phyloP scores from a whole-genome alignment of 768 basidiomycete genomes.

The Mycena polygramma region DNA sequence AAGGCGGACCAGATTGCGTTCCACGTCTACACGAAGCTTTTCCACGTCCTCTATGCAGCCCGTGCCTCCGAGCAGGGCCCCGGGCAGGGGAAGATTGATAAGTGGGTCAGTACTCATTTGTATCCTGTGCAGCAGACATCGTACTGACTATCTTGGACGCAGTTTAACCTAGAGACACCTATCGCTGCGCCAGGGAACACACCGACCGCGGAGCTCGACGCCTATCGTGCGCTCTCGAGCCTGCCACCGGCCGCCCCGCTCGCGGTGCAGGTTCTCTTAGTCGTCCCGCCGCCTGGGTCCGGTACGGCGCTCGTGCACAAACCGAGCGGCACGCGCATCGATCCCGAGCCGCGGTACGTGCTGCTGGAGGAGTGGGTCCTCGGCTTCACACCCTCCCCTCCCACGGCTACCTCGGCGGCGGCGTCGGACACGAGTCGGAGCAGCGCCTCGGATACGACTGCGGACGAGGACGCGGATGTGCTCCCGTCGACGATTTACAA shows the following conservation, averaged over 20 bases:
- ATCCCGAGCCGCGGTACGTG: slow-evolving; percentile 77
- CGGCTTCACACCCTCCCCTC: slow-evolving; percentile 51
- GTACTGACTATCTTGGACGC: slow-evolving; percentile 7
- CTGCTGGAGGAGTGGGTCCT: slow-evolving; percentile 82
- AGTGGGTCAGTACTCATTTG: slow-evolving; percentile 73
- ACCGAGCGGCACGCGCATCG: slow-evolving; percentile 71
- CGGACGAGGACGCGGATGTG: slow-evolving; percentile 53
- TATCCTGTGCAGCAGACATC: neutral
- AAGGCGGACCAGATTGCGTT: slow-evolving; percentile 91
- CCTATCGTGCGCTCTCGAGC: slow-evolving; percentile 71
- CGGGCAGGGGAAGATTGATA: slow-evolving; percentile 66
- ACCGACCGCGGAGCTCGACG: slow-evolving; percentile 69
- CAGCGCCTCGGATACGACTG: slow-evolving; percentile 3
- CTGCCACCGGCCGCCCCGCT: slow-evolving; percentile 43
- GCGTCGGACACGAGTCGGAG: slow-evolving; percentile 1
- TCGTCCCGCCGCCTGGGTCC: slow-evolving; percentile 74
- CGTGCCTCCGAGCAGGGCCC: slow-evolving; percentile 55
- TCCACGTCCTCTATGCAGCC: slow-evolving; percentile 80
- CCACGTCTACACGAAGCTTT: slow-evolving; percentile 86
- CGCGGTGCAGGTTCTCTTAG: slow-evolving; percentile 77
- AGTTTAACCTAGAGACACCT: slow-evolving; percentile 89
- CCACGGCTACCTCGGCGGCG: slow-evolving; percentile 36
- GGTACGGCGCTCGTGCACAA: slow-evolving; percentile 83
- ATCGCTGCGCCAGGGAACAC: slow-evolving; percentile 70
- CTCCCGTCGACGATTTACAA: slow-evolving; percentile 87